phyloP scores from a whole-genome alignment of 345 rosid species.

The Bretschneidera sinensis region DNA sequence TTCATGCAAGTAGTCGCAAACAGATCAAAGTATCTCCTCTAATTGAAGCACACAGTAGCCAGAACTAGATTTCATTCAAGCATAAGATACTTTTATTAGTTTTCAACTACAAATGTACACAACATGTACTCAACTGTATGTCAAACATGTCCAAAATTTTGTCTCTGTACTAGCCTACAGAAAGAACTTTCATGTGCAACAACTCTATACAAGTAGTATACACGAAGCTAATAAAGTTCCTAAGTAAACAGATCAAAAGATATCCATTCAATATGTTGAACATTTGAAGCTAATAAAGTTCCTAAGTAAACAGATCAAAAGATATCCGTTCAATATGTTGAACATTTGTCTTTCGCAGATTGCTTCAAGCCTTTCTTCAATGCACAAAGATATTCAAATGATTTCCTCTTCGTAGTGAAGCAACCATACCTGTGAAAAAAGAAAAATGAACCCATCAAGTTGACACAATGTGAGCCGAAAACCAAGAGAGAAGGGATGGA shows the following conservation, averaged over 20 bases:
- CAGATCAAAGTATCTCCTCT: slow-evolving; percentile 5
- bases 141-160: slow-evolving; percentile 2
- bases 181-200: slow-evolving; percentile 16
- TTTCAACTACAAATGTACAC: slow-evolving; percentile 14
- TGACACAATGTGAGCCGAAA: slow-evolving; percentile 35
- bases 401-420: slow-evolving; percentile 60
- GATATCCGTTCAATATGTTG: slow-evolving; percentile 26
- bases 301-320: slow-evolving; percentile 22
- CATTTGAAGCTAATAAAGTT: slow-evolving; percentile 15
- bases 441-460: slow-evolving; percentile 64
- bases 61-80: slow-evolving; percentile 1
- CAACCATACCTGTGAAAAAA: slow-evolving; percentile 60
- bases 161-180: slow-evolving; percentile 10
- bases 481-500: neutral
- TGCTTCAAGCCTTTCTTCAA: slow-evolving; percentile 40
- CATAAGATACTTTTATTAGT: slow-evolving; percentile 6
- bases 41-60: slow-evolving; percentile 6
- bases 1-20: slow-evolving; percentile 6
- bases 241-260: slow-evolving; percentile 21
- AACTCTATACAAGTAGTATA: slow-evolving; percentile 16
- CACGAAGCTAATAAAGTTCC: slow-evolving; percentile 15
- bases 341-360: slow-evolving; percentile 36
- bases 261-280: too few relatives aligned
- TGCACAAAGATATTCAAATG: slow-evolving; percentile 55
- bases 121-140: slow-evolving; percentile 1